These are phyloP conservation scores for Leersia perrieri DNA, from an alignment of 176 grass and related monocot species.

Conservation along the genomic window DNA sequence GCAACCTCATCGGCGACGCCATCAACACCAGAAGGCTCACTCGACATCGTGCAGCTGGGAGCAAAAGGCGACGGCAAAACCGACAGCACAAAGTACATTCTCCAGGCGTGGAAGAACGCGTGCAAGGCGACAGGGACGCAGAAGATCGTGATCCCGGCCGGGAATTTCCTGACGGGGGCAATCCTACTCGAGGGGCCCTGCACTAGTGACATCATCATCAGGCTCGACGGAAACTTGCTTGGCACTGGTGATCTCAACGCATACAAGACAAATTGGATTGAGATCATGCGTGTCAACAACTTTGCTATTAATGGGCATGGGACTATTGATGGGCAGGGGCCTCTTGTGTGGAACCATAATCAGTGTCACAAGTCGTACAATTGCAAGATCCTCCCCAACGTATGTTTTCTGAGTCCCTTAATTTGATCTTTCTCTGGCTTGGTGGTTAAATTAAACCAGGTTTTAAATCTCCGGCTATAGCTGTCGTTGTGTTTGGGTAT, in stretches of 20 bases:
- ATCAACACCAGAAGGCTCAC: neutral
- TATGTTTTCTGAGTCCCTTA: neutral
- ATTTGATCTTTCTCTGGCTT: too few species aligned
- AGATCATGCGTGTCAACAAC: slow-evolving; percentile 36
- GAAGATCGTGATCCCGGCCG: slow-evolving; percentile 46
- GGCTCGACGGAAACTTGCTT: slow-evolving; percentile 52
- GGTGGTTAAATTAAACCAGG: too few species aligned
- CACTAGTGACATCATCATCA: slow-evolving; percentile 48
- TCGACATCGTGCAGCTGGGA: slow-evolving; percentile 49
- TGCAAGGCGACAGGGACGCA: slow-evolving; percentile 34
- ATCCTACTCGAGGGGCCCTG: slow-evolving; percentile 50
- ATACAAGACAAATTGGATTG: slow-evolving; percentile 61
- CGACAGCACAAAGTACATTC: slow-evolving; percentile 51
- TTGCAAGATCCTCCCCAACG: slow-evolving; percentile 57
- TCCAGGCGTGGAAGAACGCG: slow-evolving; percentile 57
- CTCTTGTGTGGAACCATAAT: slow-evolving; percentile 54
- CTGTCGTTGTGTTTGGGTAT: too few species aligned
- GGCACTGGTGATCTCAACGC: slow-evolving; percentile 50
- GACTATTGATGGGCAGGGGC: slow-evolving; percentile 56
- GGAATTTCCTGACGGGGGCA: slow-evolving; percentile 38
- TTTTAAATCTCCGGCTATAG: too few species aligned
- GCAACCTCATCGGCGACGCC: neutral
- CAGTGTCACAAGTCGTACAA: slow-evolving; percentile 45
- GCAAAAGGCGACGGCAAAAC: slow-evolving; percentile 53
- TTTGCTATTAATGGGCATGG: slow-evolving; percentile 49